Percentiles rank a stretch among this genome's conserved stretches.
These are phyloP conservation scores for Aspergillus sp. DNA, from an alignment of 2,329 filamentous ascomycete genomes.

Conservation along the genomic window DNA sequence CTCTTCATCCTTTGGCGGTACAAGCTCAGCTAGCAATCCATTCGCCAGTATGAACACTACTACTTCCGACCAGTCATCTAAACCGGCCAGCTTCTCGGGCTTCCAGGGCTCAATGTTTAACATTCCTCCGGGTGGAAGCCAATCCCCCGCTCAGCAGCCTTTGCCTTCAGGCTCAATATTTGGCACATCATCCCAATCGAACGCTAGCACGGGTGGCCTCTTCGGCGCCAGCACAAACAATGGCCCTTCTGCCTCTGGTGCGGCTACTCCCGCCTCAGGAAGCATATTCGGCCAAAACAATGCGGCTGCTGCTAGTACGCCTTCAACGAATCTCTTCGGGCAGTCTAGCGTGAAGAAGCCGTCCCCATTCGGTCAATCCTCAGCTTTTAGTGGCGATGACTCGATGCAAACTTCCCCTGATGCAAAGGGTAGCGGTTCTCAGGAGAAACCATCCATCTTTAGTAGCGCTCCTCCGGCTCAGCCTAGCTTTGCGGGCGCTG, in stretches of 20 bases:
- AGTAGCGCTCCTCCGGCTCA: constrained; percentile 18
- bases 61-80: constrained; percentile 18
- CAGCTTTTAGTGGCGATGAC: constrained; percentile 23
- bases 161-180: constrained; percentile 24
- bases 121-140: constrained; percentile 24
- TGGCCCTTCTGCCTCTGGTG: constrained; percentile 15
- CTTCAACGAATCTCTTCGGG: constrained; percentile 26
- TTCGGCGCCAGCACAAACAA: constrained; percentile 21
- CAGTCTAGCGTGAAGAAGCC: constrained; percentile 25
- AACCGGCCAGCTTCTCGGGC: constrained; percentile 28
- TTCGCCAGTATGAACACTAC: constrained; percentile 35
- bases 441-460: constrained; percentile 26
- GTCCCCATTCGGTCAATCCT: constrained; percentile 32
- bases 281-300: constrained; percentile 27
- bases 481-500: constrained; percentile 23
- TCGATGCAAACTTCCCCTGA: constrained; percentile 41
- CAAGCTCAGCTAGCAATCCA: constrained; percentile 35
- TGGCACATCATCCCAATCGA: constrained; percentile 21
- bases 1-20: constrained; percentile 25
- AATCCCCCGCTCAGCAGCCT: constrained; percentile 26
- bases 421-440: constrained; percentile 21
- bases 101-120: constrained; percentile 39
- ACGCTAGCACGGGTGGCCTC: constrained; percentile 17
- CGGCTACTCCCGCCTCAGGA: constrained; percentile 22
- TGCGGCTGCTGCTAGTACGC: constrained; percentile 17